These are phyloP conservation scores for Alternaria ventricosa DNA, from an alignment of 2,329 filamentous ascomycete species.

Conservation along the genomic window DNA sequence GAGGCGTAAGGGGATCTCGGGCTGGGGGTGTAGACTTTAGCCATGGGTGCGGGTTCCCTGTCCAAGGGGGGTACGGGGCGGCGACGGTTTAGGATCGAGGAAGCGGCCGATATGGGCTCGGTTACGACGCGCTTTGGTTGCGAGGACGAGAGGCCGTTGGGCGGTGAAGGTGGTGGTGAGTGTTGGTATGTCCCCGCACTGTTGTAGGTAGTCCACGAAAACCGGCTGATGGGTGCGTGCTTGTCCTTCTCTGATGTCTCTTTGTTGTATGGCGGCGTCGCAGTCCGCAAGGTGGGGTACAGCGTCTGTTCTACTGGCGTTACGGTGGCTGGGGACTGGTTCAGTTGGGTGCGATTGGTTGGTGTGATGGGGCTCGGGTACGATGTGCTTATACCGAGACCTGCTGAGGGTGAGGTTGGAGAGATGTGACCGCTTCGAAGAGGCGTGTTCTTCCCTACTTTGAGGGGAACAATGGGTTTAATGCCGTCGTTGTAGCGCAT, in stretches of 20 bases:
- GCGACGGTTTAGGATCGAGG: constrained; percentile 41
- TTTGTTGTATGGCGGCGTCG: constrained; percentile 34
- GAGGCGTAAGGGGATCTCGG: constrained; percentile 9
- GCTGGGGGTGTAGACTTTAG: constrained; percentile 14
- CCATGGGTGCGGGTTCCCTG: constrained; percentile 35
- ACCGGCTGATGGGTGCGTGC: constrained; percentile 30
- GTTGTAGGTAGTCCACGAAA: constrained; percentile 43
- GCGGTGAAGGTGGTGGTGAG: constrained; percentile 52
- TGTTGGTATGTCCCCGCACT: constrained; percentile 50
- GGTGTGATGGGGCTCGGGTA: constrained; percentile 42
- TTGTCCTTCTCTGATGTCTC: constrained; percentile 31
- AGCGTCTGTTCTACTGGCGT: constrained; percentile 19
- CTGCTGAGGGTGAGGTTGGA: constrained; percentile 34
- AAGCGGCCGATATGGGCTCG: constrained; percentile 34
- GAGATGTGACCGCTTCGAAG: constrained; percentile 40
- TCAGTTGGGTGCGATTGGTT: constrained; percentile 25
- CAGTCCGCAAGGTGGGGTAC: constrained; percentile 23
- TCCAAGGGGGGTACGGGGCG: constrained; percentile 39
- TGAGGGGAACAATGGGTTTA: constrained; percentile 53
- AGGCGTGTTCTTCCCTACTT: constrained; percentile 48
- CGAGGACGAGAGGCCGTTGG: constrained; percentile 42
- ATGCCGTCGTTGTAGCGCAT: constrained; percentile 48
- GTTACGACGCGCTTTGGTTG: constrained; percentile 21
- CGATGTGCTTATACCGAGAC: constrained; percentile 32
- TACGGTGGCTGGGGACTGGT: constrained; percentile 18